Percentiles rank a stretch among this genome's conserved stretches.
These are phyloP conservation scores for Tricholoma furcatifolium DNA, from an alignment of 768 basidiomycete species.

Conservation along the genomic window DNA sequence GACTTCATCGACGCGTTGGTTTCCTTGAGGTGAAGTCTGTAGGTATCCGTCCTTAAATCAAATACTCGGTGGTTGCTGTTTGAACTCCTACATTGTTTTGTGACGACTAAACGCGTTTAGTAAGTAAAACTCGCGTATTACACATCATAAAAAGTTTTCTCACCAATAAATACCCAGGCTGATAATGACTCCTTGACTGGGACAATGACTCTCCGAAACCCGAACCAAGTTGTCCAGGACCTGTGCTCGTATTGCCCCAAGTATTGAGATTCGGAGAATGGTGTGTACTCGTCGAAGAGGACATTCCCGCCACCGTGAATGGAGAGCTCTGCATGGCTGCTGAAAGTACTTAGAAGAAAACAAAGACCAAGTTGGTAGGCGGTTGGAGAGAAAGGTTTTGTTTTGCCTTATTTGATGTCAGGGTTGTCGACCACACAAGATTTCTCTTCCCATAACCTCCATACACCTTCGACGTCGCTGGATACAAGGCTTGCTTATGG, in stretches of 20 bases:
- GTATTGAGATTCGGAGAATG: constrained; percentile 47
- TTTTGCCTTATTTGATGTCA: constrained; percentile 1
- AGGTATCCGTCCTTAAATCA: neutral
- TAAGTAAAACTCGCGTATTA: neutral
- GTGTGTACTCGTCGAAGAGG: constrained; percentile 43
- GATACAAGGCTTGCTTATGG: constrained; percentile 2
- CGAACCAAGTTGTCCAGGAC: constrained; percentile 35
- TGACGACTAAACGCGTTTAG: constrained; percentile 30
- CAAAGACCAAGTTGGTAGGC: neutral
- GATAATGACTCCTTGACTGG: constrained; percentile 75
- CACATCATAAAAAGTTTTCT: constrained; percentile 17
- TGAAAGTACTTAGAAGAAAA: neutral
- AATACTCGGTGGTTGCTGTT: neutral
- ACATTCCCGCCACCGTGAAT: constrained; percentile 64
- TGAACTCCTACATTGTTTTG: constrained; percentile 53
- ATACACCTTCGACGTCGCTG: neutral
- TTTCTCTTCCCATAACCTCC: neutral
- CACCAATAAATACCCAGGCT: constrained; percentile 81
- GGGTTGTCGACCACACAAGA: neutral
- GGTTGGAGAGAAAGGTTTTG: neutral
- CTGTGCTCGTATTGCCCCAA: constrained; percentile 51
- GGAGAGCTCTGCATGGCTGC: constrained; percentile 39
- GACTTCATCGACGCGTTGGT: constrained; percentile 67
- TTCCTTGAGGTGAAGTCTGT: constrained; percentile 50
- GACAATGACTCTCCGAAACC: constrained; percentile 67